phyloP scores from a whole-genome alignment of 2,329 filamentous ascomycete genomes.

The Pyrenochaeta sp. region DNA sequence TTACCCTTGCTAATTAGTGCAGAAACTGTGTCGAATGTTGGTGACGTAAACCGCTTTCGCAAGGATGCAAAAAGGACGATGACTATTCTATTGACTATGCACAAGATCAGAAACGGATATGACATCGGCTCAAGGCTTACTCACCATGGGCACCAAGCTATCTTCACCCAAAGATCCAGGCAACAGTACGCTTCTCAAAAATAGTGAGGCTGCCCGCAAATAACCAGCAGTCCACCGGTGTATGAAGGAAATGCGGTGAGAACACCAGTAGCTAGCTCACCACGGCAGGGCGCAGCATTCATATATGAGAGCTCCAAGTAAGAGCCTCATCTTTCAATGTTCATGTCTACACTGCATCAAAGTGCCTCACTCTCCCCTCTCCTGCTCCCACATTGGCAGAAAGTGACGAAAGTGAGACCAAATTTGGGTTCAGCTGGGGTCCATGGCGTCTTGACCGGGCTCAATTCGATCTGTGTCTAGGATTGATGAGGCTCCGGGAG shows the following conservation, averaged over 20 bases:
- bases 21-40: too few relatives aligned
- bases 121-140: neutral
- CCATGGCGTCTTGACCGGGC: neutral
- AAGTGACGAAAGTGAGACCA: constrained; percentile 1
- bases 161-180: neutral
- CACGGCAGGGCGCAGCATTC: neutral
- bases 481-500: constrained; percentile 3
- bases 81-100: neutral
- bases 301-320: neutral
- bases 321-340: neutral
- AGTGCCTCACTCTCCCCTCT: neutral
- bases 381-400: neutral
- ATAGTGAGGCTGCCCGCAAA: neutral
- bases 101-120: neutral
- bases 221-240: neutral
- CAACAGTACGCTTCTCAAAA: neutral
- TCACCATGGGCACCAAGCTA: neutral
- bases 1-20: too few relatives aligned
- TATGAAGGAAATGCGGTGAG: constrained; percentile 1
- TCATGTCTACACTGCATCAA: neutral
- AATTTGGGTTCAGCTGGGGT: constrained; percentile 3
- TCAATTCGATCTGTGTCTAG: neutral
- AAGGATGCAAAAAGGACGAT: too few relatives aligned
- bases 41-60: too few relatives aligned
- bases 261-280: neutral